These are phyloP conservation scores for Persicaria tinctoria DNA, from an alignment of 148 eudicot species.

Conservation along the genomic window DNA sequence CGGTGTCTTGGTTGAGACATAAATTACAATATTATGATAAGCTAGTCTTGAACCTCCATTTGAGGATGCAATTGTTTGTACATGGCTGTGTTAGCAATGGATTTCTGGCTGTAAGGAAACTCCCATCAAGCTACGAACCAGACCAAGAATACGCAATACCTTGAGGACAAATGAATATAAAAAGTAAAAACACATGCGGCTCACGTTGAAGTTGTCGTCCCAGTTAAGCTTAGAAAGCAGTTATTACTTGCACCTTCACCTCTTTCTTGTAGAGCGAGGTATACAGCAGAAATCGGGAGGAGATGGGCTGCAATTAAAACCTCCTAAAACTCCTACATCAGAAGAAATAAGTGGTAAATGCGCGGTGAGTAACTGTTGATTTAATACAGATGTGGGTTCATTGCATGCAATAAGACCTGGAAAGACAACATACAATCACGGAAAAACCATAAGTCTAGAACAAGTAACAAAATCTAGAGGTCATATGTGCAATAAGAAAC, in stretches of 20 bases:
- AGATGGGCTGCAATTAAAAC: neutral
- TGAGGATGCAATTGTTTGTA: slow-evolving; percentile 5
- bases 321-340: slow-evolving; percentile 2
- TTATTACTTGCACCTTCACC: neutral
- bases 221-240: neutral
- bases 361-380: neutral
- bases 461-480: neutral
- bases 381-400: no score
- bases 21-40: neutral
- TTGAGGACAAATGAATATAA: neutral
- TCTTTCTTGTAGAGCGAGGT: neutral
- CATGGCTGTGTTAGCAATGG: slow-evolving; percentile 4
- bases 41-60: slow-evolving; percentile 2
- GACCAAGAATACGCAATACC: neutral
- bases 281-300: slow-evolving; percentile 3
- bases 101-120: slow-evolving; percentile 6
- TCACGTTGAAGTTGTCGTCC: neutral
- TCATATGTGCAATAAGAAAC: neutral
- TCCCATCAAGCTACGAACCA: neutral
- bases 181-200: neutral
- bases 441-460: neutral
- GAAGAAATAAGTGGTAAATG: neutral
- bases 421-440: neutral
- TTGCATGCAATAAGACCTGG: no score
- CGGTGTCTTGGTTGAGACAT: slow-evolving; percentile 3